phyloP scores from a whole-genome alignment of 2,329 filamentous ascomycete species.

The Lasiodiplodia sp. region DNA sequence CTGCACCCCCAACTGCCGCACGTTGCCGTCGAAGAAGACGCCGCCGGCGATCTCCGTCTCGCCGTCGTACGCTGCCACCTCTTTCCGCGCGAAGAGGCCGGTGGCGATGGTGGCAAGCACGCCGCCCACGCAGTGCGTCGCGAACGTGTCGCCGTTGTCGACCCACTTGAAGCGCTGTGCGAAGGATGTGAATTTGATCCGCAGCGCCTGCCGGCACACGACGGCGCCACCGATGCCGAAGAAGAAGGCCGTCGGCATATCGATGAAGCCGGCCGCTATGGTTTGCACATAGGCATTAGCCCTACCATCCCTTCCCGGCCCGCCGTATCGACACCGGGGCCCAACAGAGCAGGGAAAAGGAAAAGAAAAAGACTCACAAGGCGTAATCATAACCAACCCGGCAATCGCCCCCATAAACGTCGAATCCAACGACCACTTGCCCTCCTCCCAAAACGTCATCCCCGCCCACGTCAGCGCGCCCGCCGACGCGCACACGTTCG shows the following conservation, averaged over 20 bases:
- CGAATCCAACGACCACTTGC: slow-evolving; percentile 90
- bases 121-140: slow-evolving; percentile 62
- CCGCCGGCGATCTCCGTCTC: slow-evolving; percentile 58
- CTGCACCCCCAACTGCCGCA: slow-evolving; percentile 58
- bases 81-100: slow-evolving; percentile 59
- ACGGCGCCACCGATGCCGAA: slow-evolving; percentile 58
- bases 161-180: slow-evolving; percentile 60
- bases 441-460: slow-evolving; percentile 79
- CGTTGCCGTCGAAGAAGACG: slow-evolving; percentile 62
- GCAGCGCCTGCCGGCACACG: slow-evolving; percentile 59
- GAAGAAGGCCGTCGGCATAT: slow-evolving; percentile 57
- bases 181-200: slow-evolving; percentile 60
- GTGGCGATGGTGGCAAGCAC: slow-evolving; percentile 60
- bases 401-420: slow-evolving; percentile 92
- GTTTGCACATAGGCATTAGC: too few species aligned
- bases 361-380: slow-evolving; percentile 42
- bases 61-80: slow-evolving; percentile 62
- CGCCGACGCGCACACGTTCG: slow-evolving; percentile 82
- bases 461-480: slow-evolving; percentile 90
- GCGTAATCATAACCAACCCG: slow-evolving; percentile 86
- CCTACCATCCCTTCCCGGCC: too few species aligned
- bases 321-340: too few species aligned
- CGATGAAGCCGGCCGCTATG: slow-evolving; percentile 57
- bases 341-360: too few species aligned
- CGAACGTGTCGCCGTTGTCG: slow-evolving; percentile 64